Evolutionary conservation across 139 green algal species (phyloP), one percentile per base, ranked within the genome.

Genomic region (Micractinium conductrix): DNA sequence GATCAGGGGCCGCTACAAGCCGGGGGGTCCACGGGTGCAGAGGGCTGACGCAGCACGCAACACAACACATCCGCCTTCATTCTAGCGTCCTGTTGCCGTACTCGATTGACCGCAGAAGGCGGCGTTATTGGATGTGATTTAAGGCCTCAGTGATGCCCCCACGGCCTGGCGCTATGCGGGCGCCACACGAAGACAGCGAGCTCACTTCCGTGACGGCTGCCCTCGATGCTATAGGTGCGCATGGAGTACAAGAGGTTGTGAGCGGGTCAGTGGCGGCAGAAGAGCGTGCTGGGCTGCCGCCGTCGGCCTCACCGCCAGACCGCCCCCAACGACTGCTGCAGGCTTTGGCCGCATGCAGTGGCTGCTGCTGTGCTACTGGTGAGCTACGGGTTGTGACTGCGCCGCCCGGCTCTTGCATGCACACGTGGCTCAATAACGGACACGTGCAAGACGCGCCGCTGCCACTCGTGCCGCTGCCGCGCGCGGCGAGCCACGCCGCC

Each of bases 341-440:
- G 94, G 94, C 9, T 93, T 96, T 84, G 93, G 94, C 0, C 63
- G 65, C 1, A 94, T 93, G 33, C 94, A 97, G 21, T 53, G 78
- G 53, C 48, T 91, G 30, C 70, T 97, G 44, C 78, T 97, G 35
- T 33, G 87, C 4, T 96, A 95, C 75, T 74, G 78, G 63, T 71
- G n/a, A 71, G 63, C 7, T n/a, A 14, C 16, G 63, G 8, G 63
- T 2, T 19, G 4, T 37, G 60, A 9, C 26, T 37, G 14, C 60
- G 10, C 12, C 48, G 14, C 14, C 48, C n/a, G n/a, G n/a, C n/a
- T n/a, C n/a, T n/a, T n/a, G n/a, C n/a, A n/a, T n/a, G n/a, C n/a
- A n/a, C n/a, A 62, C 10, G 53, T 21, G 24, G 53, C 53, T 58
- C 12, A 19, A 62, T 21, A 62, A 21, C 5, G 5, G 10, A 19